Evolutionary conservation across 768 basidiomycete species (phyloP), one percentile per base, ranked within the genome.

Genomic region (Amylocystis lapponica): DNA sequence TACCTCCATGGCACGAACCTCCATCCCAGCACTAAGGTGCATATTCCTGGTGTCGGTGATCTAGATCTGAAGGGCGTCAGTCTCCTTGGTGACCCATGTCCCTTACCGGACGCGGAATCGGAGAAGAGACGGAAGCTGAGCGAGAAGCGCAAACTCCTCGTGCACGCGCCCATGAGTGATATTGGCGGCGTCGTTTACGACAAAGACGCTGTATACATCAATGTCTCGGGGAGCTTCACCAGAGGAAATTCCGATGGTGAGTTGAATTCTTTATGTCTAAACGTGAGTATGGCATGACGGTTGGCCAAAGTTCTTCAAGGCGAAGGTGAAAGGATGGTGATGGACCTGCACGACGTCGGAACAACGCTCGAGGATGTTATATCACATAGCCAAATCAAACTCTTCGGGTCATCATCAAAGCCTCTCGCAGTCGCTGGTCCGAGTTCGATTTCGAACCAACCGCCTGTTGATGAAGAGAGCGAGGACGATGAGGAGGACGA

Each of bases 151-250:
- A 94, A 88, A 60, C 60, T 91, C 30, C 67, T 95, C 2, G 80
- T 97, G 1, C 91, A 98, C 61, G 96, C 96, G 13, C 96, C 96
- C 1, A 98, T 99, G 96, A 96, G 93, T 62, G 95, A 97, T 56
- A 85, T 97, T 2, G 95, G 95, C 10, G 96, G 95, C 3, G 80
- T 99, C 42, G 79, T 88, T 65, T 98, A 95, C 59, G 96, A 99
- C 69, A 98, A 97, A 63, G 95, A 98, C 58, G 91, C 93, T 0
- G 94, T 99, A 2, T 99, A 89, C 75, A 85, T 99, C 51, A 98
- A 98, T 61, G 94, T 98, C 9, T 87, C 92, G 11, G 96, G 96
- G 1, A 95, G 78, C 56, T 99, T 99, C 60, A 84, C 89, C 12
- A 72, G 84, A 47, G 83, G 80, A n/a, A 80, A 78, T 51, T 66